A percentile compares a stretch with the other conserved stretches of the same genome.
These are phyloP conservation scores for Daedaleopsis sinensis DNA, from an alignment of 768 basidiomycete species.

Conservation along the genomic window DNA sequence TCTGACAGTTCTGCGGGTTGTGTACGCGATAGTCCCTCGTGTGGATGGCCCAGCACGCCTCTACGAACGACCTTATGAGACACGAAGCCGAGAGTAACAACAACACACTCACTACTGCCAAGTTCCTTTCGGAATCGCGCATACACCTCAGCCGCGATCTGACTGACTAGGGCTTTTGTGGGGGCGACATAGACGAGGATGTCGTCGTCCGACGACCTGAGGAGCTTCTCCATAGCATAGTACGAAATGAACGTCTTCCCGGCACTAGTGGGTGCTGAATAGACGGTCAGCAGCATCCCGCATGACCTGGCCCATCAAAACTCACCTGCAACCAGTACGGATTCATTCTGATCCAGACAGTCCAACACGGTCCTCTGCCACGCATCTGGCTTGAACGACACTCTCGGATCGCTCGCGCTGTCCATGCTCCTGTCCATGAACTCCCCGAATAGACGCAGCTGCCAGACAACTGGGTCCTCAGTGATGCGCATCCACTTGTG, in stretches of 20 bases:
- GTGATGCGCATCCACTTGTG: constrained; percentile 57
- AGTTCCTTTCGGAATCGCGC: constrained; percentile 65
- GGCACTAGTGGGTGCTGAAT: constrained; percentile 66
- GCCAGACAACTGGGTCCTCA: constrained; percentile 65
- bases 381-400: constrained; percentile 66
- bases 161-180: constrained; percentile 73
- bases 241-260: constrained; percentile 80
- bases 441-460: constrained; percentile 69
- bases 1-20: constrained; percentile 69
- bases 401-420: constrained; percentile 55
- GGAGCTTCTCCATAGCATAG: constrained; percentile 74
- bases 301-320: background rate
- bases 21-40: constrained; percentile 66
- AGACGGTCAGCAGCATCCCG: background rate
- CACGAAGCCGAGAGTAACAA: background rate
- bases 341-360: constrained; percentile 57
- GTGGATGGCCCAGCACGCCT: constrained; percentile 65
- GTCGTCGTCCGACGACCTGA: constrained; percentile 64
- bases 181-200: constrained; percentile 76
- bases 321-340: constrained; percentile 69
- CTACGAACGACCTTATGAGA: constrained; percentile 34
- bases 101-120: constrained; percentile 33
- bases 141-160: constrained; percentile 76
- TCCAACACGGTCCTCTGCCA: constrained; percentile 75
- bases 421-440: constrained; percentile 78